Evolutionary conservation across 129 eudicot species (phyloP).

Genomic region (Artemisia annua): DNA sequence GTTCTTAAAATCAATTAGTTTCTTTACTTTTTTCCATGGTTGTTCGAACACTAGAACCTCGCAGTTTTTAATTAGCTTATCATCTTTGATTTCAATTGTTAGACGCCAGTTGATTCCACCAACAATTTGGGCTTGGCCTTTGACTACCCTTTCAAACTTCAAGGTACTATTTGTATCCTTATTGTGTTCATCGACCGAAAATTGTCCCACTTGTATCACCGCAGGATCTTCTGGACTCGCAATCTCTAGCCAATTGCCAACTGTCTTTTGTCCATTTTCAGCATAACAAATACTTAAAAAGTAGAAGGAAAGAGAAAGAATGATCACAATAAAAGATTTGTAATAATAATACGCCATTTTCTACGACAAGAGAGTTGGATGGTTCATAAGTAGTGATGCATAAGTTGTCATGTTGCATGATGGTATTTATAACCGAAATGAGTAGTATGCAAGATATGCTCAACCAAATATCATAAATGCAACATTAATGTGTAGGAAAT

Average conservation of each 20-base stretch:
- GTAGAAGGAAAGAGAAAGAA: constrained; percentile 10
- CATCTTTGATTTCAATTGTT: constrained; percentile 25
- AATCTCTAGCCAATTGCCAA: constrained; percentile 33
- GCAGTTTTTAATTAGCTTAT: not conserved
- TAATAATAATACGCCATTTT: constrained; percentile 7
- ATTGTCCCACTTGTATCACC: constrained; percentile 22
- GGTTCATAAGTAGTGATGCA: not conserved
- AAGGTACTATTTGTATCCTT: constrained; percentile 19
- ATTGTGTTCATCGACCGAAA: constrained; percentile 33
- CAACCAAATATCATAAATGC: too few species aligned
- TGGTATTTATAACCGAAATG: too few species aligned
- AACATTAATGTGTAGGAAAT: too few species aligned
- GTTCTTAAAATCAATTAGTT: constrained; percentile 18
- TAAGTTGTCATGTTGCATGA: constrained; percentile 1
- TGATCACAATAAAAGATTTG: not conserved
- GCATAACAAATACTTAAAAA: constrained; percentile 14
- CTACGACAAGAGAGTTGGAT: not conserved
- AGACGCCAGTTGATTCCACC: constrained; percentile 35
- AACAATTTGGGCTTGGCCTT: constrained; percentile 20
- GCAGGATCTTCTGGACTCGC: constrained; percentile 22
- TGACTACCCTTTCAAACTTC: constrained; percentile 21
- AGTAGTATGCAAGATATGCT: too few species aligned
- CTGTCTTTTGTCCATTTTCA: constrained; percentile 25
- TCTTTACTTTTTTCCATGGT: constrained; percentile 16
- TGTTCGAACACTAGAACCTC: constrained; percentile 24